These are phyloP conservation scores for Kernera saxatilis DNA, from an alignment of 345 rosid genomes.

Conservation along the genomic window DNA sequence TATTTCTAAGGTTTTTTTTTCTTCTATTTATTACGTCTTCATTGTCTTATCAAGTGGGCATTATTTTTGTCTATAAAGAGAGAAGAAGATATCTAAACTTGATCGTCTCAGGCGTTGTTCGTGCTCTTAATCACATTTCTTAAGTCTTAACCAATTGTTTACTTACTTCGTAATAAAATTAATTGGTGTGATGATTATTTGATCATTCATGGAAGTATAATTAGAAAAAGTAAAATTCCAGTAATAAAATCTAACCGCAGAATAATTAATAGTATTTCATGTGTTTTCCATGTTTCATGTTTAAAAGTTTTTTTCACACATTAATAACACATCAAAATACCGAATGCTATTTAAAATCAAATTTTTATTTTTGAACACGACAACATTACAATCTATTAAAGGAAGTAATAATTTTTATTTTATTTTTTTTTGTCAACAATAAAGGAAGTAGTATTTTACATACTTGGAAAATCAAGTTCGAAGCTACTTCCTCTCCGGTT, in stretches of 20 bases:
- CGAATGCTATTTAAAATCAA: neutral
- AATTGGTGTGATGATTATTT: slow-evolving; percentile 1
- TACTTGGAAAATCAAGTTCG: too few species aligned
- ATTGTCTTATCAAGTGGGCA: slow-evolving; percentile 1
- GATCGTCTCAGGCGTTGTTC: neutral
- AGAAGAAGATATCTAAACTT: neutral
- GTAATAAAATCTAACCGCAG: neutral
- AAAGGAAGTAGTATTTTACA: too few species aligned
- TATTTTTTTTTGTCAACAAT: too few species aligned
- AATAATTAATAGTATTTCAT: neutral
- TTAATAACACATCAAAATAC: neutral
- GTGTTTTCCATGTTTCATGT: neutral
- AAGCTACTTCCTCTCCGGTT: too few species aligned
- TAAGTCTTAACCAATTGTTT: slow-evolving; percentile 3
- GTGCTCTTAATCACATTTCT: slow-evolving; percentile 11
- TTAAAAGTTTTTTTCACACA: neutral
- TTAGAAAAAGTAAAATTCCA: neutral
- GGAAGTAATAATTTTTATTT: too few species aligned
- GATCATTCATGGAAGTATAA: neutral
- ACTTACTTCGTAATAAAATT: neutral
- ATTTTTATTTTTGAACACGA: neutral
- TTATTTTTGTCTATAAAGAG: neutral
- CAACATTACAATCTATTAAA: neutral
- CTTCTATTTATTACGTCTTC: neutral
- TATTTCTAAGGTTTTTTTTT: neutral